A percentile compares a stretch with the other conserved stretches of the same genome.
These are phyloP conservation scores for Blumeria graminis DNA, from an alignment of 2,329 filamentous ascomycete genomes.

Conservation along the genomic window DNA sequence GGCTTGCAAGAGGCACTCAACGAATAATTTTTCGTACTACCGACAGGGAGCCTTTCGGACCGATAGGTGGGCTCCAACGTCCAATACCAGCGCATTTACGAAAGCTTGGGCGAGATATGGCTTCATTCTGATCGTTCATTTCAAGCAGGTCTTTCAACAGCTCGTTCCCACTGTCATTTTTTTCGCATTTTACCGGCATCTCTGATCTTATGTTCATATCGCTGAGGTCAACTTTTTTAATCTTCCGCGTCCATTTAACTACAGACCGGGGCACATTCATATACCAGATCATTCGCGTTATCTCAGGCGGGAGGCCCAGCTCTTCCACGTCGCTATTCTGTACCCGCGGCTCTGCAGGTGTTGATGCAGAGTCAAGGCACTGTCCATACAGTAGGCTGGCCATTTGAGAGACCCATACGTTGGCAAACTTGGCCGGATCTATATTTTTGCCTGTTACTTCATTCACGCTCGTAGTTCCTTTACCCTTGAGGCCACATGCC, in stretches of 20 bases:
- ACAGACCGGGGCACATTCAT: neutral
- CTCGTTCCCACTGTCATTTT: neutral
- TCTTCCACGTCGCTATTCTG: neutral
- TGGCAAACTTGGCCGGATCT: neutral
- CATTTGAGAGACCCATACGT: neutral
- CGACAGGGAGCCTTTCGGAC: neutral
- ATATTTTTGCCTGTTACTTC: conserved; percentile 1
- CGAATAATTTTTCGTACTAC: neutral
- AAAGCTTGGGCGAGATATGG: neutral
- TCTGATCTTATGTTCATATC: too few species aligned
- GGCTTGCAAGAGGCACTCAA: too few species aligned
- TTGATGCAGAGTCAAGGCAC: neutral
- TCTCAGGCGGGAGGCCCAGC: neutral
- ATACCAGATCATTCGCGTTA: neutral
- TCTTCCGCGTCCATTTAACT: neutral
- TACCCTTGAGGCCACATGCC: conserved; percentile 69
- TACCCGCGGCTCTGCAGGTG: neutral
- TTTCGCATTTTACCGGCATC: neutral
- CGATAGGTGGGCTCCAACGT: neutral
- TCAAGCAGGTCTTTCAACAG: neutral
- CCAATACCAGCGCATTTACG: neutral
- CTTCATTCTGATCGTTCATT: neutral
- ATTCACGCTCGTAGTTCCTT: conserved; percentile 48
- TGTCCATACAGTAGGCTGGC: neutral
- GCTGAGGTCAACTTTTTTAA: neutral